A percentile compares a stretch with the other conserved stretches of the same genome.
Conservation (phyloP, 2,329 filamentous ascomycete species). For the Diaporthe sp. region DNA sequence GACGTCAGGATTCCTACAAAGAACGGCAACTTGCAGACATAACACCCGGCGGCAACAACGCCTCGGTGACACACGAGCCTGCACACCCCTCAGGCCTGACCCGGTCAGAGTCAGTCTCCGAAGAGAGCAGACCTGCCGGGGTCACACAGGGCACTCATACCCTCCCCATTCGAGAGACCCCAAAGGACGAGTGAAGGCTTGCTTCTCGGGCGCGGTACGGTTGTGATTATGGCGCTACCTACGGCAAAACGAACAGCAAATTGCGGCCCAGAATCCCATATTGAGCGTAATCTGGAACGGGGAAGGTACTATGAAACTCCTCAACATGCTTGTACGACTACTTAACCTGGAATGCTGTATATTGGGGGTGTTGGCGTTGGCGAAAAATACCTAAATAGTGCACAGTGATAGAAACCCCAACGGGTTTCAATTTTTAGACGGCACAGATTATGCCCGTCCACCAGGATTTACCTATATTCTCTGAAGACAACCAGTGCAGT, state of each 20-base stretch:
- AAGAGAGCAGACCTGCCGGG: slow-evolving; percentile 43
- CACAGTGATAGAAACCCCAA: slow-evolving; percentile 6
- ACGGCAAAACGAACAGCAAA: not conserved
- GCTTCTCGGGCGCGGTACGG: not conserved
- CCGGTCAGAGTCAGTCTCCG: slow-evolving; percentile 56
- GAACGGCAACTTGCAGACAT: slow-evolving; percentile 64
- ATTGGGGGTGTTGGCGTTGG: slow-evolving; percentile 16
- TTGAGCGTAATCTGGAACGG: not conserved
- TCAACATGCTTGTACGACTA: slow-evolving; percentile 21
- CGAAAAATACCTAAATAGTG: slow-evolving; percentile 14
- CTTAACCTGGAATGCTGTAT: slow-evolving; percentile 10
- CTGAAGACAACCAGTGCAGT: not conserved
- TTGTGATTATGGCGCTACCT: not conserved
- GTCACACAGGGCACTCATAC: not conserved
- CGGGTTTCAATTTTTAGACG: slow-evolving; percentile 6
- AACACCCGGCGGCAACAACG: slow-evolving; percentile 41
- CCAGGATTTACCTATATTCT: not conserved
- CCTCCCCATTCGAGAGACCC: slow-evolving; percentile 23
- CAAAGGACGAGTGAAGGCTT: slow-evolving; percentile 28
- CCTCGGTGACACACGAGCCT: slow-evolving; percentile 56
- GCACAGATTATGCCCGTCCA: slow-evolving; percentile 1
- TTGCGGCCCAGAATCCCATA: not conserved
- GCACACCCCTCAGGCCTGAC: slow-evolving; percentile 60
- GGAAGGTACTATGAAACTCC: not conserved
- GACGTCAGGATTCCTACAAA: slow-evolving; percentile 40